phyloP scores from a whole-genome alignment of 2,329 filamentous ascomycete species.

The Zasmidium angulare region DNA sequence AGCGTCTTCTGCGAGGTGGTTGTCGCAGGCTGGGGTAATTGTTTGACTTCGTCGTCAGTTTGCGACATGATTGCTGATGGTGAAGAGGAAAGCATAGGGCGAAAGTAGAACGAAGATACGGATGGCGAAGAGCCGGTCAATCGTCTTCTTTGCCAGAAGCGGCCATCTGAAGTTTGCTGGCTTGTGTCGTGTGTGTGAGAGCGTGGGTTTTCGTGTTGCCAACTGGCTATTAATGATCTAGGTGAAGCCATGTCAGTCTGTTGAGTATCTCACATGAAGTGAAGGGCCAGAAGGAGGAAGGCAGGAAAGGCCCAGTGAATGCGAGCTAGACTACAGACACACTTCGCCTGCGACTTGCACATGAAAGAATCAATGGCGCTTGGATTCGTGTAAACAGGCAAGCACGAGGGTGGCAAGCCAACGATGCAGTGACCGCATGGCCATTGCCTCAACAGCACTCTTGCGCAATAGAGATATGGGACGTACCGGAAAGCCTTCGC shows the following conservation, averaged over 20 bases:
- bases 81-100: conserved; percentile 18
- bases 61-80: conserved; percentile 28
- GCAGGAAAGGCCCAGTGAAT: conserved; percentile 2
- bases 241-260: conserved; percentile 27
- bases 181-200: conserved; percentile 10
- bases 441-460: conserved; percentile 13
- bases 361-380: conserved; percentile 26
- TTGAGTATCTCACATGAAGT: conserved; percentile 2
- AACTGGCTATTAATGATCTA: conserved; percentile 32
- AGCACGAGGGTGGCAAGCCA: conserved; percentile 15
- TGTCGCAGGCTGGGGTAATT: conserved; percentile 22
- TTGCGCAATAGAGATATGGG: conserved; percentile 23
- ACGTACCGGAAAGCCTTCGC: conserved; percentile 36
- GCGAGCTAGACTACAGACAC: conserved; percentile 6
- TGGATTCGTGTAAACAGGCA: conserved; percentile 20
- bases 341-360: conserved; percentile 6
- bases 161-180: conserved; percentile 14
- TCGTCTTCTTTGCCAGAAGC: conserved; percentile 28
- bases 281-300: background rate
- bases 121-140: conserved; percentile 27
- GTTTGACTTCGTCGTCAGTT: conserved; percentile 24
- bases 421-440: conserved; percentile 16
- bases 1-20: conserved; percentile 11
- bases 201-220: conserved; percentile 22
- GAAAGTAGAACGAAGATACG: conserved; percentile 17